Evolutionary conservation across 1,284 basidiomycete species (phyloP).

Genomic region (Gymnopus androsaceus): DNA sequence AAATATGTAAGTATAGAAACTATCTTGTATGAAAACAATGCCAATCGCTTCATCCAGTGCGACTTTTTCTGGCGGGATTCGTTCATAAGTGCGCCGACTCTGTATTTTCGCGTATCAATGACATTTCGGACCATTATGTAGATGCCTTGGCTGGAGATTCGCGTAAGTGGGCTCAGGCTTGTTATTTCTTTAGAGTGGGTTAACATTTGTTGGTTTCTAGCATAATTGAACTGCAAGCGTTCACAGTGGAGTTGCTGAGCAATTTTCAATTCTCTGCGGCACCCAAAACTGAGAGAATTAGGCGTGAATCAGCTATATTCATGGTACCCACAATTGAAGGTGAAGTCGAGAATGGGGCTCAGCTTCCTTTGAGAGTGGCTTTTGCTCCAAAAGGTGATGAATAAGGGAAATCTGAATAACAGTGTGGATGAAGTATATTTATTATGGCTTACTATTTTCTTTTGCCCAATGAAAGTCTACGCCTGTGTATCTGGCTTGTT

Average conservation of each 20-base stretch:
- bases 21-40: too few species aligned
- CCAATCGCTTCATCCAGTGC: too few species aligned
- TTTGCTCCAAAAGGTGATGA: not conserved
- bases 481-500: too few species aligned
- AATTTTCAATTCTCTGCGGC: constrained; percentile 49
- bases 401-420: not conserved
- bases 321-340: constrained; percentile 51
- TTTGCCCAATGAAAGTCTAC: too few species aligned
- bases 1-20: constrained; percentile 45
- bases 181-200: constrained; percentile 3
- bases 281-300: constrained; percentile 37
- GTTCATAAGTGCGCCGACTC: too few species aligned
- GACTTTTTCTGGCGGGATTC: too few species aligned
- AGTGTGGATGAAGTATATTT: too few species aligned
- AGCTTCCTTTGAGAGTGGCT: constrained; percentile 49
- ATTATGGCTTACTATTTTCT: too few species aligned
- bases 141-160: constrained; percentile 55
- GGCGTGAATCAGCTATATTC: constrained; percentile 42
- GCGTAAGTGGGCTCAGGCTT: constrained; percentile 34
- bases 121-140: constrained; percentile 46
- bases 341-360: constrained; percentile 43
- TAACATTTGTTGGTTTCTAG: constrained; percentile 19
- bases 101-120: constrained; percentile 33
- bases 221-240: constrained; percentile 50
- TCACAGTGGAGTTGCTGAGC: constrained; percentile 48